Evolutionary conservation across 129 eudicot genomes (phyloP), one percentile per base, ranked within the genome.

Genomic region (Solidago caesia): DNA sequence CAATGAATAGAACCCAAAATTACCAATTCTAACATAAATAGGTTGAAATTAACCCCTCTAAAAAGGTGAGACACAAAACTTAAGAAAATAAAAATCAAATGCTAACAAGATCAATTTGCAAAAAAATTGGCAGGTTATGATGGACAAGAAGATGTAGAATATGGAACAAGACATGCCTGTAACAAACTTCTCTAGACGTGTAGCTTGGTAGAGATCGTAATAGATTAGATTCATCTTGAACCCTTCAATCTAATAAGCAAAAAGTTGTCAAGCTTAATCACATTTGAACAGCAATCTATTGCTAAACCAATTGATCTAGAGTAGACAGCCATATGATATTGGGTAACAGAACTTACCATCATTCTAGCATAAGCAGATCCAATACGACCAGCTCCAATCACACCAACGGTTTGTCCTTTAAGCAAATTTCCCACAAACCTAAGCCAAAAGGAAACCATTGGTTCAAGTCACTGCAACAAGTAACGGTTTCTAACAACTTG

Each of bases 341-440:
- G 42, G 12, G 53, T 26, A 63, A 51, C 41, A 86, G 9, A 75
- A 14, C 42, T 72, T 87, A 94, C 98, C 98, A 94, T 94, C 98
- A 94, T 94, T 88, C 98, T 86, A 74, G 98, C 98, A 84, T 94
- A 94, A 61, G 98, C 98, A 71, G 97, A 94, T 77, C 98, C 98
- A 64, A 94, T 94, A 16, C 98, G 97, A 76, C 98, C 98, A 42
- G 98, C 98, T 82, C 98, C 98, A 85, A 94, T 94, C 57, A 94
- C 97, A 59, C 98, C 98, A 67, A 94, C 98, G 5, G 98, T 94
- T 72, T 94, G 98, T 46, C 98, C 98, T 79, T 90, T 94, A 9
- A 94, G 98, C 86, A 94, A 90, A 82, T 94, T 94, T 6, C 98
- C 98, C 47, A 94, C 98, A 82, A 94, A 94, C 80, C 98, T 94